Conservation (phyloP, 225 moss, liverwort and hornwort genomes). For the Physcomitrellopsis africana region DNA sequence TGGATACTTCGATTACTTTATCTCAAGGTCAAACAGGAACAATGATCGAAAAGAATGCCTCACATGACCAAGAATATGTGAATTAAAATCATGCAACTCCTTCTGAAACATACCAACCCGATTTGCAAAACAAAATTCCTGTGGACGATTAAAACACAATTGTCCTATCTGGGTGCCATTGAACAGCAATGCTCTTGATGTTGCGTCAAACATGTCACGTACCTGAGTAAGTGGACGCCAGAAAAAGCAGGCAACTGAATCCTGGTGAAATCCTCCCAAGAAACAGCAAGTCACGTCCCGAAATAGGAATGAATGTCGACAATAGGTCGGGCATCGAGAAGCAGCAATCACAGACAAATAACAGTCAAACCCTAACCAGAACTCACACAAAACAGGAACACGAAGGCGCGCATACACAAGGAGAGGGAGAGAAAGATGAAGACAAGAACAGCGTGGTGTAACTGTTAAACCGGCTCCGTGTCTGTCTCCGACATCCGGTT, state of each 20-base stretch:
- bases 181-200: background rate
- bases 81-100: background rate
- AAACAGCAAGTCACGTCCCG: background rate
- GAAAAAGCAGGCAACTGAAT: background rate
- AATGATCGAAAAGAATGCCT: background rate
- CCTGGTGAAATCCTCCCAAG: background rate
- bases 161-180: background rate
- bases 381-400: background rate
- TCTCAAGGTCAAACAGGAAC: background rate
- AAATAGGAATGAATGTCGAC: background rate
- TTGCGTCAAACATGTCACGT: background rate
- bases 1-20: background rate
- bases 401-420: background rate
- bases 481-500: slow-evolving; percentile 12
- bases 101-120: background rate
- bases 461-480: slow-evolving; percentile 12
- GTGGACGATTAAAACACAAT: background rate
- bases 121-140: background rate
- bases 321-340: background rate
- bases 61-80: background rate
- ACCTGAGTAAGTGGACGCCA: slow-evolving; percentile 17
- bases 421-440: background rate
- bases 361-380: slow-evolving; percentile 1
- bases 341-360: background rate
- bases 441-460: slow-evolving; percentile 10